These are phyloP conservation scores for Tetrapisispora taiwanensis DNA, from an alignment of 805 yeast genomes.

Conservation along the genomic window DNA sequence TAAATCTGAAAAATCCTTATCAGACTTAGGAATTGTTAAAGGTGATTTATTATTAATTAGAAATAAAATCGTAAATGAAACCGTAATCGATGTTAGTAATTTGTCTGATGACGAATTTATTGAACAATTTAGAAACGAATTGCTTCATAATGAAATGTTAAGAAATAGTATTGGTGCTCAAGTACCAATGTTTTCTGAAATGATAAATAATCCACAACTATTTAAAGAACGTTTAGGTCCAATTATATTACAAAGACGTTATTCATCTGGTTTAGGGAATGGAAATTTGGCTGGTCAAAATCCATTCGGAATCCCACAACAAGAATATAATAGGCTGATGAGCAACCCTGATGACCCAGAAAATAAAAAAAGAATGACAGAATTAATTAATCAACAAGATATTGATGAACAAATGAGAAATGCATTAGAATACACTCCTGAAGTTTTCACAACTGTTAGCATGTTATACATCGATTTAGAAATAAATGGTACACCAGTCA, in stretches of 20 bases:
- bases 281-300: conserved; percentile 5
- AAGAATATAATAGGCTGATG: conserved; percentile 44
- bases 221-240: conserved; percentile 37
- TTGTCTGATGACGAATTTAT: conserved; percentile 21
- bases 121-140: conserved; percentile 42
- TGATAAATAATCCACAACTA: conserved; percentile 37
- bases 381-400: conserved; percentile 56
- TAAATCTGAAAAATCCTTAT: conserved; percentile 31
- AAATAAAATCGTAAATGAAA: conserved; percentile 14
- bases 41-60: conserved; percentile 46
- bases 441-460: conserved; percentile 67
- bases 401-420: conserved; percentile 69
- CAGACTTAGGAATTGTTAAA: conserved; percentile 40
- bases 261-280: conserved; percentile 4
- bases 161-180: conserved; percentile 29
- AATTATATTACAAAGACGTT: conserved; percentile 27
- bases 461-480: conserved; percentile 76
- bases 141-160: conserved; percentile 34
- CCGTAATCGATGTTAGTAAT: background rate
- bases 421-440: conserved; percentile 86
- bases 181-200: conserved; percentile 40
- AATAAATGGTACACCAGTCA: conserved; percentile 70
- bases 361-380: conserved; percentile 54
- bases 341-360: conserved; percentile 63
- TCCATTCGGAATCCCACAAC: conserved; percentile 31